phyloP scores from a whole-genome alignment of 2,329 filamentous ascomycete species.

The Dactylellina haptotyla region DNA sequence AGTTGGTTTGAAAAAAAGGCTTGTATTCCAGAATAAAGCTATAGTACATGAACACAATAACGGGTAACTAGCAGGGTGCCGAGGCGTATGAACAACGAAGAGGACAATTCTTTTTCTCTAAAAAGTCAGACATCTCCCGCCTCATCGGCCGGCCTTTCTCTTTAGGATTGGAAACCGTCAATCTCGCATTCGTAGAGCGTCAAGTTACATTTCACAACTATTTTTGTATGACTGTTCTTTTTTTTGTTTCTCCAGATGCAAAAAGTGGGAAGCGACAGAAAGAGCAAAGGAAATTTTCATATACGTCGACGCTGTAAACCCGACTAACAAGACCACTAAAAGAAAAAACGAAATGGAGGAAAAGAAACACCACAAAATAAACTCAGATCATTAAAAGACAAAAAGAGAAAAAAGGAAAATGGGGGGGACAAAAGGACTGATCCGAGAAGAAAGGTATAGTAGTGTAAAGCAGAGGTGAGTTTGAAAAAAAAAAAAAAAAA shows the following conservation, averaged over 20 bases:
- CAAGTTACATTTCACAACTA: slow-evolving; percentile 52
- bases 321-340: slow-evolving; percentile 43
- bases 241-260: slow-evolving; percentile 25
- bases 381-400: slow-evolving; percentile 53
- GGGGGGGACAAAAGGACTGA: slow-evolving; percentile 6
- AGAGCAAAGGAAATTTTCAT: slow-evolving; percentile 49
- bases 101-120: no score
- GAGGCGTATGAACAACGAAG: slow-evolving; percentile 1
- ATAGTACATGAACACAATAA: slow-evolving; percentile 48
- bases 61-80: slow-evolving; percentile 3
- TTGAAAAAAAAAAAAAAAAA: slow-evolving; percentile 18
- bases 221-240: slow-evolving; percentile 42
- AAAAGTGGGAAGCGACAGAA: slow-evolving; percentile 19
- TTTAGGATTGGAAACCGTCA: slow-evolving; percentile 22
- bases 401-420: slow-evolving; percentile 25
- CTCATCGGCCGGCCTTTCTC: slow-evolving; percentile 6
- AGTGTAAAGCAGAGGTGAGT: slow-evolving; percentile 15
- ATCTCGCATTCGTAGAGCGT: slow-evolving; percentile 52
- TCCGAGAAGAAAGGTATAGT: slow-evolving; percentile 19
- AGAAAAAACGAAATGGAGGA: slow-evolving; percentile 21
- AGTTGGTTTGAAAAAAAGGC: no score
- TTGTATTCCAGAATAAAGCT: slow-evolving; percentile 26
- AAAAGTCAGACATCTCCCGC: no score
- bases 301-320: slow-evolving; percentile 54
- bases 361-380: slow-evolving; percentile 28